These are phyloP conservation scores for Sporopachydermia cereana DNA, from an alignment of 1,139 yeast species.

Conservation along the genomic window DNA sequence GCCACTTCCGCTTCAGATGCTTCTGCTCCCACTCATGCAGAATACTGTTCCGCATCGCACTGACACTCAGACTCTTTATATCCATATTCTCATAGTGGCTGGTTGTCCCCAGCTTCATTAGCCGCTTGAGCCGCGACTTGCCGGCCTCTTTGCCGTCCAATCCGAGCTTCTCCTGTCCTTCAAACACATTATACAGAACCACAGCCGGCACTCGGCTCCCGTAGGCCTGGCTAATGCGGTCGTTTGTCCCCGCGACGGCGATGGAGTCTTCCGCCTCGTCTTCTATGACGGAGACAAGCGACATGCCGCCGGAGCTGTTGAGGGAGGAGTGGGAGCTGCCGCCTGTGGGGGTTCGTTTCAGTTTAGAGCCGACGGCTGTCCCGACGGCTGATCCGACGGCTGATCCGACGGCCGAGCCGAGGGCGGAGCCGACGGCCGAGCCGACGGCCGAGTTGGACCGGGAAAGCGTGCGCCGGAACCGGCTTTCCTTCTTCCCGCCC, in stretches of 20 bases:
- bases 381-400: background rate
- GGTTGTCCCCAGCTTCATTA: background rate
- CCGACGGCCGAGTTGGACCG: background rate
- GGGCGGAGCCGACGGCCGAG: background rate
- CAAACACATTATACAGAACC: constrained; percentile 3
- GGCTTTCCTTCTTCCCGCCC: background rate
- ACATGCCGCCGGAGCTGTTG: background rate
- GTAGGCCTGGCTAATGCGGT: background rate
- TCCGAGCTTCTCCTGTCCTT: background rate
- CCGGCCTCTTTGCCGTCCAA: background rate
- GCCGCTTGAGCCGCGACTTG: background rate
- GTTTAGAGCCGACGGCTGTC: background rate
- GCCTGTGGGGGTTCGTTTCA: background rate
- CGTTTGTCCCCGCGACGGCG: background rate
- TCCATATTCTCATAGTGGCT: constrained; percentile 1
- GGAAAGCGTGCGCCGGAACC: background rate
- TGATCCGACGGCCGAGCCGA: background rate
- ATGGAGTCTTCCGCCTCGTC: background rate
- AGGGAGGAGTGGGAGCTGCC: background rate
- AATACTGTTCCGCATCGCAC: background rate
- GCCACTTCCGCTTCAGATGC: background rate
- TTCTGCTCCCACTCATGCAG: constrained; percentile 4
- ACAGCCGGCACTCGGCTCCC: background rate
- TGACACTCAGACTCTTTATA: background rate
- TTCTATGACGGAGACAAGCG: background rate